Conservation (phyloP, 2,329 filamentous ascomycete species). For the Celoporthe dispersa region DNA sequence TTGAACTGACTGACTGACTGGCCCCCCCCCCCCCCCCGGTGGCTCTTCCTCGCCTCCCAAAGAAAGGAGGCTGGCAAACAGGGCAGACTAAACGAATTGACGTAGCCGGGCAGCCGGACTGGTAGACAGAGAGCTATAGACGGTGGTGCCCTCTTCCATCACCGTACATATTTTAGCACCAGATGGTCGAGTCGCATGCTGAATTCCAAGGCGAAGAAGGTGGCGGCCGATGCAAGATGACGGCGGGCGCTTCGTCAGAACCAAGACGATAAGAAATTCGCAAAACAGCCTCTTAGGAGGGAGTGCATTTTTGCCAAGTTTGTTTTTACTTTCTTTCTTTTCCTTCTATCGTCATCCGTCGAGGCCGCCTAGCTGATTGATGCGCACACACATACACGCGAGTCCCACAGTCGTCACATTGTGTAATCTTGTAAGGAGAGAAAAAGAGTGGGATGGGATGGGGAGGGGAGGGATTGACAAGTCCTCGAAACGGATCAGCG, state of each 20-base stretch:
- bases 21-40: too few species aligned
- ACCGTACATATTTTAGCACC: neutral
- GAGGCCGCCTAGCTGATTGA: neutral
- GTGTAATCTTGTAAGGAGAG: neutral
- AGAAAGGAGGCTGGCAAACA: neutral
- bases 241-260: neutral
- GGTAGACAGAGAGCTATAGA: neutral
- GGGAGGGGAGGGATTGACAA: neutral
- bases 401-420: neutral
- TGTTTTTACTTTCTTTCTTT: neutral
- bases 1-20: neutral
- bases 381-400: neutral
- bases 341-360: neutral
- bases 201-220: neutral
- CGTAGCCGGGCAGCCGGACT: conserved; percentile 3
- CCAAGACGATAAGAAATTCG: neutral
- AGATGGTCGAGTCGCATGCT: neutral
- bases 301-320: neutral
- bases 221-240: conserved; percentile 5
- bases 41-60: too few species aligned
- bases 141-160: neutral
- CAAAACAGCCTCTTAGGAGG: neutral
- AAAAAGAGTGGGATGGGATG: neutral
- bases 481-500: neutral
- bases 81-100: neutral